phyloP scores from a whole-genome alignment of 2,329 filamentous ascomycete species.

The Alternaria dauci region DNA sequence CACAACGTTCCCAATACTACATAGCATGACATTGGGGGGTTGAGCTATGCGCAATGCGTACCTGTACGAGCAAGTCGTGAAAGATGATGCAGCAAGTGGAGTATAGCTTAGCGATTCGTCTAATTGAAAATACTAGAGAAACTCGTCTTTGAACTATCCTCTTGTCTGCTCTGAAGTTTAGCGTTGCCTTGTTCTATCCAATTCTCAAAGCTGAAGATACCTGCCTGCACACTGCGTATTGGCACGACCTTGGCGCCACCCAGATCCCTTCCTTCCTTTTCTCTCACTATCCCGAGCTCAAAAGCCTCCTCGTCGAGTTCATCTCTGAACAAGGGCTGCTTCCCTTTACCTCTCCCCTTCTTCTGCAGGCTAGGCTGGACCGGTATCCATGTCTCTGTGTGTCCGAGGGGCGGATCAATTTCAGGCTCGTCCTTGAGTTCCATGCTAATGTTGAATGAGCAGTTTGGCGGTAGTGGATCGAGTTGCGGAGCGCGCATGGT shows the following conservation, averaged over 20 bases:
- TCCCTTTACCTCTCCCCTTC: conserved; percentile 34
- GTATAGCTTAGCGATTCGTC: not conserved
- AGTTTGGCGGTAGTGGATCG: conserved; percentile 66
- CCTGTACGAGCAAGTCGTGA: not conserved
- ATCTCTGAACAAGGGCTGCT: conserved; percentile 27
- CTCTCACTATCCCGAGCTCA: conserved; percentile 24
- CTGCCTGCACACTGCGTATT: conserved; percentile 69
- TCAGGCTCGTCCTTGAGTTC: conserved; percentile 71
- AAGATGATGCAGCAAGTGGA: not conserved
- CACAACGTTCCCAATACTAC: not conserved
- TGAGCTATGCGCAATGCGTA: not conserved
- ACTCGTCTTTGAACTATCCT: conserved; percentile 23
- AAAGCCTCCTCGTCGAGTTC: conserved; percentile 25
- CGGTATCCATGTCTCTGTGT: conserved; percentile 68
- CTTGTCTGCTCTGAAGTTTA: conserved; percentile 51
- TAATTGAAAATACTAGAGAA: conserved; percentile 27
- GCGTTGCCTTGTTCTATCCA: conserved; percentile 73
- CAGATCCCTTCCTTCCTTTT: conserved; percentile 48
- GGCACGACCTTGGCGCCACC: conserved; percentile 66
- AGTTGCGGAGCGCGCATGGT: conserved; percentile 68
- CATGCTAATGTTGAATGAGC: conserved; percentile 79
- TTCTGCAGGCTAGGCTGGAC: conserved; percentile 60
- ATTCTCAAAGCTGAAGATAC: conserved; percentile 71
- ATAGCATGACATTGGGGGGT: not conserved
- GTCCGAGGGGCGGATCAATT: conserved; percentile 56